phyloP scores from a whole-genome alignment of 2,329 filamentous ascomycete genomes.

The Bipolaris bicolor region DNA sequence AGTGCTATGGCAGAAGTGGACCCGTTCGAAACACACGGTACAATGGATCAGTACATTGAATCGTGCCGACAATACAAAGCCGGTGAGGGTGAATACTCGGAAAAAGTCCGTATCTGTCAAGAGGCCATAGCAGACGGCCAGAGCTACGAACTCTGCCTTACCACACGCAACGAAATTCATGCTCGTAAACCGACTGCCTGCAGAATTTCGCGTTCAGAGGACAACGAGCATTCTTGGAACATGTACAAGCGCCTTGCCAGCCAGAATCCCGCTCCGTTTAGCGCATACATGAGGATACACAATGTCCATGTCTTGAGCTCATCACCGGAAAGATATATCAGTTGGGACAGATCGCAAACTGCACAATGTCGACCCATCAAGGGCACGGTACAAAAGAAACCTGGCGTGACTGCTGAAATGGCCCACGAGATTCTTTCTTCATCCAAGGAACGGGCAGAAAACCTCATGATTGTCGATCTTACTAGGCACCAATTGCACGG shows the following conservation, averaged over 20 bases:
- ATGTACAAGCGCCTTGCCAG: constrained; percentile 73
- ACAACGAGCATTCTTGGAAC: constrained; percentile 61
- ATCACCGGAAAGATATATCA: constrained; percentile 88
- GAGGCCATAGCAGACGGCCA: constrained; percentile 75
- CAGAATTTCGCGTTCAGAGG: constrained; percentile 38
- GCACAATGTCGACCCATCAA: constrained; percentile 94
- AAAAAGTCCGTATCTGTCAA: constrained; percentile 72
- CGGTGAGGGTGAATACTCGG: constrained; percentile 60
- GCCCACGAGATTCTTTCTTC: constrained; percentile 76
- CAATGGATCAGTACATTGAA: constrained; percentile 37
- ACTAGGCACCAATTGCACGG: constrained; percentile 92
- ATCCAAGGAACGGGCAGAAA: constrained; percentile 92
- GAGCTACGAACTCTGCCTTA: constrained; percentile 86
- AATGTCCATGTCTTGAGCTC: constrained; percentile 74
- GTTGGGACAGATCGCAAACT: constrained; percentile 64
- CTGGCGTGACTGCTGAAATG: constrained; percentile 70
- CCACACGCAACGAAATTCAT: constrained; percentile 71
- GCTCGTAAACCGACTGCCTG: constrained; percentile 32
- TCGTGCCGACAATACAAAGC: constrained; percentile 26
- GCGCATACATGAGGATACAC: constrained; percentile 75
- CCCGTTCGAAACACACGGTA: constrained; percentile 40
- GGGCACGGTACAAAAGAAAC: constrained; percentile 85
- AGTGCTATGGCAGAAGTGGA: constrained; percentile 32
- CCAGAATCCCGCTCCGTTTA: constrained; percentile 82
- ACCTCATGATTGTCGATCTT: constrained; percentile 96